Percentiles rank a stretch among this genome's conserved stretches.
These are phyloP conservation scores for Backusella morwellensis DNA, from an alignment of 192 early-diverging fungal genomes.

Conservation along the genomic window DNA sequence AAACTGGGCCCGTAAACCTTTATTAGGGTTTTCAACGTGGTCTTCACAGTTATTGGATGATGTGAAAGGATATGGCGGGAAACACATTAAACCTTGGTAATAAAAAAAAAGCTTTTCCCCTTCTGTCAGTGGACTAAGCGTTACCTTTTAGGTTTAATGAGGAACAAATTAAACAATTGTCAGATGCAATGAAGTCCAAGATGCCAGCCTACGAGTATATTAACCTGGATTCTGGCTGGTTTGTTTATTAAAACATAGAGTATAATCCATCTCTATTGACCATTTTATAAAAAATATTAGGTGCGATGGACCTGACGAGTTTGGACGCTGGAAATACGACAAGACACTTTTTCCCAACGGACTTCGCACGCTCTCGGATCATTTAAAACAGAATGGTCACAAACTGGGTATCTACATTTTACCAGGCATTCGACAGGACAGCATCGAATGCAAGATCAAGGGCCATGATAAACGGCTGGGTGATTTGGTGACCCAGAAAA, in stretches of 20 bases:
- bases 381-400: slow-evolving; percentile 26
- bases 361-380: slow-evolving; percentile 9
- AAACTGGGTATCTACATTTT: slow-evolving; percentile 32
- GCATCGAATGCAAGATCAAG: slow-evolving; percentile 9
- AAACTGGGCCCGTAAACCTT: slow-evolving; percentile 20
- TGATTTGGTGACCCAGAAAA: slow-evolving; percentile 9
- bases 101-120: too few species aligned
- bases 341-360: slow-evolving; percentile 28
- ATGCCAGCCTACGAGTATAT: slow-evolving; percentile 32
- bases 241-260: neutral
- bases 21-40: slow-evolving; percentile 35
- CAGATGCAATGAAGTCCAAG: slow-evolving; percentile 24
- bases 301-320: slow-evolving; percentile 20
- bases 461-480: slow-evolving; percentile 1
- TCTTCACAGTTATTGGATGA: slow-evolving; percentile 33
- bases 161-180: slow-evolving; percentile 23
- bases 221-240: slow-evolving; percentile 36
- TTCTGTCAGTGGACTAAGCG: neutral
- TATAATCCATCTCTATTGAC: neutral
- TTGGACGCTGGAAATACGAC: slow-evolving; percentile 25
- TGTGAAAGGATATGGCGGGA: slow-evolving; percentile 31
- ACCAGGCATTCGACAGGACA: slow-evolving; percentile 29
- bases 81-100: slow-evolving; percentile 28
- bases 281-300: neutral
- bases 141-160: slow-evolving; percentile 29